Percentiles rank a stretch among this genome's conserved stretches.
These are phyloP conservation scores for Acephala macrosclerotiorum DNA, from an alignment of 2,329 filamentous ascomycete species.

Conservation along the genomic window DNA sequence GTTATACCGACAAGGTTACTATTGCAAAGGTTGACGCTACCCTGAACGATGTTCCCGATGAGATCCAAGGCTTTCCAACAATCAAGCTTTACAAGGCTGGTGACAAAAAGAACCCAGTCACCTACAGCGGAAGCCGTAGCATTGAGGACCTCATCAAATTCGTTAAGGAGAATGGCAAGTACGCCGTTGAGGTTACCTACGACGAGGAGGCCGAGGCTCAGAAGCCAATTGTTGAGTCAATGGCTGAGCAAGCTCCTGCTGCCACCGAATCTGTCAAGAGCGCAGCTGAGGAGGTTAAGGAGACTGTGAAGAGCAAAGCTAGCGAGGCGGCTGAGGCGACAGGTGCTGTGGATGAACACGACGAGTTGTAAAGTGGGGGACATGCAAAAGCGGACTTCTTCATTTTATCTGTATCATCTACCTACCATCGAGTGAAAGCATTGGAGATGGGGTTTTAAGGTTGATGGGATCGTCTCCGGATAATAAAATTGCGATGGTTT, in stretches of 20 bases:
- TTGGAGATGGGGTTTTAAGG: conserved; percentile 18
- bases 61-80: conserved; percentile 97
- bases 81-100: conserved; percentile 98
- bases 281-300: conserved; percentile 56
- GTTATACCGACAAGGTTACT: conserved; percentile 83
- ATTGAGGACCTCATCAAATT: conserved; percentile 92
- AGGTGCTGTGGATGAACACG: conserved; percentile 56
- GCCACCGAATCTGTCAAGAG: conserved; percentile 46
- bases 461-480: conserved; percentile 19
- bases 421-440: conserved; percentile 16
- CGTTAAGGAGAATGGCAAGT: conserved; percentile 93
- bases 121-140: conserved; percentile 87
- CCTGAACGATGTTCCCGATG: conserved; percentile 93
- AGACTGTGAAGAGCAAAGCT: conserved; percentile 55
- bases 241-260: conserved; percentile 48
- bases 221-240: conserved; percentile 47
- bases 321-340: conserved; percentile 53
- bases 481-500: conserved; percentile 22
- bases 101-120: conserved; percentile 82
- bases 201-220: conserved; percentile 60
- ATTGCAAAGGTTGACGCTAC: conserved; percentile 99
- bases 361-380: conserved; percentile 74
- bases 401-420: conserved; percentile 39
- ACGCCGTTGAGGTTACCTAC: conserved; percentile 74
- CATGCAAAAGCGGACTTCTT: conserved; percentile 24